Base-by-base conservation (phyloP, 2,329 filamentous ascomycete genomes). In the Moelleriella libera region DNA sequence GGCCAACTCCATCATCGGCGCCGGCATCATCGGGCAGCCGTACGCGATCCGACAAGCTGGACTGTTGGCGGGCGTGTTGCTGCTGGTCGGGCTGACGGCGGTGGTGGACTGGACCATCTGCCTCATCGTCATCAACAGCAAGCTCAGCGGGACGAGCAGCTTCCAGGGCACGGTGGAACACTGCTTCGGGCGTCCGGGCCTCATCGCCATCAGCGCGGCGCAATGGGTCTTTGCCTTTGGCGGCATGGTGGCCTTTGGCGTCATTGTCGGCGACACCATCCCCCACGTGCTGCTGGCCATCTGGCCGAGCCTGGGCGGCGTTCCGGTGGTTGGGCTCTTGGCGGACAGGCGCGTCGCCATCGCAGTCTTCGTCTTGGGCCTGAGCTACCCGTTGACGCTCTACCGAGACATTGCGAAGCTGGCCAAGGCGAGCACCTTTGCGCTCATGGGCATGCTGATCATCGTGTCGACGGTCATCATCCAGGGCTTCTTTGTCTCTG, bases 221-320 rank as follows among this genome's bases (percentile, higher is more conserved):
- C 92, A 98, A 69, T 98, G 90, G 90, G 83, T 88, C 30, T 98
- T 98, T 73, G 92, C 92, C 3, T 98, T 97, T 70, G 92, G 92
- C 48, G 92, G 92, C 53, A 98, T 98, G 92, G 80, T 98, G 48
- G 92, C 92, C 11, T 98, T 97, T 64, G 92, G 89, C 54, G 88
- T 98, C 58, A 96, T 98, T 58, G 85, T 98, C 8, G 92, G 92
- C 50, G 92, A 98, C 63, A 89, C 87, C 1, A 96, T 98, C 60
- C 92, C 92, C 4, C 87, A 89, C 62, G 92, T 98, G 44, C 64
- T 97, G 58, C 68, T 74, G 44, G 87, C 89, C 5, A 65, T 96
- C 5, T 95, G 90, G 69, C 89, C 92, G 0, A 78, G 77, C 3
- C 62, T 97, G 50, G 67, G 70, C 40, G 71, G 80, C 31, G 80